Evolutionary conservation across 75 land plant genomes (phyloP).

Genomic region (Pinus albicaulis): DNA sequence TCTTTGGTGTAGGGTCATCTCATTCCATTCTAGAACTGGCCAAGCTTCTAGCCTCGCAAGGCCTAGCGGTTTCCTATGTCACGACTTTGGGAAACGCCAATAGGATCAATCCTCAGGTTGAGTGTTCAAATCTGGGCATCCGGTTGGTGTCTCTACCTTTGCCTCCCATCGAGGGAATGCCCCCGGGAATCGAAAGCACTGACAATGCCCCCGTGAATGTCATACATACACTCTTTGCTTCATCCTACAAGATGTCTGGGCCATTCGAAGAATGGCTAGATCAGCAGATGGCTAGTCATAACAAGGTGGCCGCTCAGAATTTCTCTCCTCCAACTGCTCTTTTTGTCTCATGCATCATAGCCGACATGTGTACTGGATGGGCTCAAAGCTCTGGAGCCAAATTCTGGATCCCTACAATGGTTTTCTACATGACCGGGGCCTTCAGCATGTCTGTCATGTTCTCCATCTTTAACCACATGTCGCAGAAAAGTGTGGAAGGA

Average conservation of each 20-base stretch:
- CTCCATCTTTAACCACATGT: not conserved
- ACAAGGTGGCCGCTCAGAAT: not conserved
- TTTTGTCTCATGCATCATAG: not conserved
- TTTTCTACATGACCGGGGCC: not conserved
- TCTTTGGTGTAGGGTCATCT: too few relatives aligned
- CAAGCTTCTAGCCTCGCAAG: too few relatives aligned
- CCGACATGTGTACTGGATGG: not conserved
- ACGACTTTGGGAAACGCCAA: not conserved
- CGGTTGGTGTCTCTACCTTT: not conserved
- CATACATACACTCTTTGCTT: not conserved
- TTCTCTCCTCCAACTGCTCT: not conserved
- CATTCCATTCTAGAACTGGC: too few relatives aligned
- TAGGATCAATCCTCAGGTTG: too few relatives aligned
- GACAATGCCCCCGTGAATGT: not conserved
- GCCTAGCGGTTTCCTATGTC: too few relatives aligned
- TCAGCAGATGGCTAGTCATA: not conserved
- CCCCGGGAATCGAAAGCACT: not conserved
- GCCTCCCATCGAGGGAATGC: conserved; percentile 5
- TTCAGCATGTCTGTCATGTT: not conserved
- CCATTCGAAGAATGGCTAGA: not conserved
- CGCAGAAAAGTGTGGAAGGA: not conserved
- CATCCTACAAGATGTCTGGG: not conserved
- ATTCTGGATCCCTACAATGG: not conserved
- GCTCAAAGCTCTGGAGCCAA: not conserved
- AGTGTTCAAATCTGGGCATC: not conserved